phyloP scores from a whole-genome alignment of 169 alveolate genomes.

The Miamiensis avidus region DNA sequence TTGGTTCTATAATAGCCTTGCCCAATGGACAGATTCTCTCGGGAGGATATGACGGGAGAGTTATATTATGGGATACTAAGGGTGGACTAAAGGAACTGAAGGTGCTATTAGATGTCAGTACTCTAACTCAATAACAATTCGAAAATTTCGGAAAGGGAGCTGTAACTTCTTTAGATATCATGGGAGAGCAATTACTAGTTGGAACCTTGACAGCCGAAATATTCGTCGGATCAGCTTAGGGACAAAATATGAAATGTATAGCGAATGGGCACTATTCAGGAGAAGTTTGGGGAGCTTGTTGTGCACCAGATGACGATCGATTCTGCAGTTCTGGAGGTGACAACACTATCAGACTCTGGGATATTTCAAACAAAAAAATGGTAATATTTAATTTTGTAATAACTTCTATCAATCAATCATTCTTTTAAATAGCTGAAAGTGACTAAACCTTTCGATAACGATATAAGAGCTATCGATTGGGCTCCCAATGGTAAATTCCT shows the following conservation, averaged over 20 bases:
- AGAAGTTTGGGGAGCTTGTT: conserved; percentile 84
- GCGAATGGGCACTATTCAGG: conserved; percentile 81
- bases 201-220: conserved; percentile 83
- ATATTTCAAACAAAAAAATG: conserved; percentile 57
- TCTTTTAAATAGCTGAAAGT: not conserved
- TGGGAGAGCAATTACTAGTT: conserved; percentile 41
- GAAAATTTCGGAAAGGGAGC: not conserved
- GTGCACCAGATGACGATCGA: conserved; percentile 69
- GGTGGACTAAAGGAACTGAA: conserved; percentile 15
- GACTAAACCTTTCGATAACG: conserved; percentile 68
- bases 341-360: conserved; percentile 84
- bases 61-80: conserved; percentile 59
- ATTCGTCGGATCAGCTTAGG: conserved; percentile 44
- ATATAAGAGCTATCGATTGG: conserved; percentile 84
- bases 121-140: not conserved
- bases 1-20: conserved; percentile 54
- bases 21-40: conserved; percentile 45
- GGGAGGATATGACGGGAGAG: conserved; percentile 83
- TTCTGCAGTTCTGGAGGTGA: conserved; percentile 89
- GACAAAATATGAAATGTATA: conserved; percentile 24
- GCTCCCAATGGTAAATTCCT: conserved; percentile 77
- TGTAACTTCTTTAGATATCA: not conserved
- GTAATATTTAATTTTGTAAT: not conserved
- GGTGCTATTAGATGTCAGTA: not conserved
- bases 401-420: too few species aligned